phyloP scores from a whole-genome alignment of 202 grass and related monocot genomes.

The Zizania palustris region DNA sequence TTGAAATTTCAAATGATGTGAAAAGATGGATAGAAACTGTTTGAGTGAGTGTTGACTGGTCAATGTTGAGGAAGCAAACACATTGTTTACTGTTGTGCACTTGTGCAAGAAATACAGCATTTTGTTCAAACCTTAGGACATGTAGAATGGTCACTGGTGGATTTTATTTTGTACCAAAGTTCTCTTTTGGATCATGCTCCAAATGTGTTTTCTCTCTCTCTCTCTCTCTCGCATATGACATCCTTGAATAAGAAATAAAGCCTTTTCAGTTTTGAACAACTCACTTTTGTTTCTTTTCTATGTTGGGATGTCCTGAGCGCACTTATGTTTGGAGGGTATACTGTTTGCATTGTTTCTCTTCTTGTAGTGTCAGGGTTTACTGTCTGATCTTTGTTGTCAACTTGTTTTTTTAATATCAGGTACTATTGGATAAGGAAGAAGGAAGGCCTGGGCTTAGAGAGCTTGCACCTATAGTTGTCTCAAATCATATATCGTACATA shows the following conservation, averaged over 20 bases:
- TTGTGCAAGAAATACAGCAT: neutral
- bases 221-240: neutral
- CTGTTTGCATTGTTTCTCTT: slow-evolving; percentile 10
- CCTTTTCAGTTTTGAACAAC: neutral
- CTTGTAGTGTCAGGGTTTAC: slow-evolving; percentile 21
- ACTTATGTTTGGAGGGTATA: neutral
- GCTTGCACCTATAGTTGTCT: slow-evolving; percentile 88
- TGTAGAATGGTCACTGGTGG: neutral
- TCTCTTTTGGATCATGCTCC: neutral
- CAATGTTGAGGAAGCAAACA: neutral
- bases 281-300: neutral
- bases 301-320: neutral
- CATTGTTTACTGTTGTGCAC: neutral
- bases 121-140: neutral
- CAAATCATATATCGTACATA: slow-evolving; percentile 95
- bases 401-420: slow-evolving; percentile 39
- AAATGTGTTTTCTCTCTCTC: neutral
- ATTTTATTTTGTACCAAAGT: neutral
- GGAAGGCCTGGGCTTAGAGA: slow-evolving; percentile 88
- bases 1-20: slow-evolving; percentile 16
- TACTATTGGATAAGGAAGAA: slow-evolving; percentile 96
- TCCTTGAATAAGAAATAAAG: neutral
- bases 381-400: slow-evolving; percentile 17
- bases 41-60: neutral
- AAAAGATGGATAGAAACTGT: neutral